Base-by-base conservation (phyloP, 1,284 basidiomycete species). In the Ustilago shanxiensis region DNA sequence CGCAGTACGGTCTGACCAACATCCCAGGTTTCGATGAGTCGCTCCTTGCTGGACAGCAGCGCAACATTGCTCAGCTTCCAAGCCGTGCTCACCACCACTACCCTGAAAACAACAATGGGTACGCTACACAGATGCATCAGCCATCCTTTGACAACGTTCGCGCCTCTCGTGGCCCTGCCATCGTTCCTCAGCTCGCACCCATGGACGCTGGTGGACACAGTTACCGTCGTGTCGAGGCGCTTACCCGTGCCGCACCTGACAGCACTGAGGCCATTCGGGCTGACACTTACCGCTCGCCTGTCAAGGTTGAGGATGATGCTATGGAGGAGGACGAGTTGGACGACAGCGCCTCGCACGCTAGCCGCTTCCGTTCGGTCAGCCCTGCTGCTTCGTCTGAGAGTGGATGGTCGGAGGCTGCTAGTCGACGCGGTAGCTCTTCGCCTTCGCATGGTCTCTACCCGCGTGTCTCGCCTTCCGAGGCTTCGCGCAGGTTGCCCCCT, bases 11-110 rank as follows among this genome's bases (percentile, higher is more conserved):
- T 28, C 67, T 85, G 29, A 75, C 58, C 55, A 62, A 77, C 63
- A 83, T 85, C 51, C 79, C 82, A 1, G 84, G 84, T 18, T 75
- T 81, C 53, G 84, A 85, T 47, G 71, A 79, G 54, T 70, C 56
- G 28, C 53, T 83, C 4, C 55, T 81, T 33, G n/a, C 52, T 31
- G 37, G 20, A 18, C 47, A 49, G 47, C 70, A 72, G 39, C 67
- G 81, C 11, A 20, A 63, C 53, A 79, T 82, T 22, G 81, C 81
- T 22, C 79, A 80, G 39, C 67, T 82, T 16, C 80, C 79, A 18
- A 71, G 66, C 37, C 76, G 76, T 14, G 70, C 63, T 57, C 59
- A 67, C 57, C 57, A 49, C 54, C 61, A 64, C 53, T 64, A 66
- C 64, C 65, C 66, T 6, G 72, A n/a, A n/a, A n/a, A 71, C 56